Percentiles rank a stretch among this genome's conserved stretches.
Evolutionary conservation across 331 rosid species (phyloP).

Genomic region (Cydonia oblonga): DNA sequence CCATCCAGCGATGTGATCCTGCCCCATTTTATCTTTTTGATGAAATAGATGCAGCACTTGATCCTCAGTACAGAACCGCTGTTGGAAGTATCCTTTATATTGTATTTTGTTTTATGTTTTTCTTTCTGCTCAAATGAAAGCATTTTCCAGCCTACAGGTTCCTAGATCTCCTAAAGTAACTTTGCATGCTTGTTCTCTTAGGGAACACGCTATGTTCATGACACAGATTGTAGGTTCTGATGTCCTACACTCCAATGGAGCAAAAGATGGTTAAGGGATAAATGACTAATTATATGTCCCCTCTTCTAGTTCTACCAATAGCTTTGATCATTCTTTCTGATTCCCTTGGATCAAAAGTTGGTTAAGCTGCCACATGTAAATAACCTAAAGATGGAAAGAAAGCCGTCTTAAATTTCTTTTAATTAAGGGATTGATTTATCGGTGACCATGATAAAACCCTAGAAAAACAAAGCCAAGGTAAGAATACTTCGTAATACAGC

Average conservation of each 20-base stretch:
- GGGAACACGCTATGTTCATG: background rate
- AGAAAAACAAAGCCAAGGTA: background rate
- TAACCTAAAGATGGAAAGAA: background rate
- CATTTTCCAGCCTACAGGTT: background rate
- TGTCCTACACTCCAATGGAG: background rate
- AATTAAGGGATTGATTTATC: background rate
- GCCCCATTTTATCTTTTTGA: constrained; percentile 97
- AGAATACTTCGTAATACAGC: background rate
- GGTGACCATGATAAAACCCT: background rate
- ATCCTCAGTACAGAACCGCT: constrained; percentile 96
- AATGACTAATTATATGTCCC: background rate
- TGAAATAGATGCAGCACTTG: constrained; percentile 96
- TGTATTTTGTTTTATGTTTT: background rate
- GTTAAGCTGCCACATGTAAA: background rate
- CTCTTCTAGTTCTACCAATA: background rate
- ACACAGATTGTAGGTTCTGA: background rate
- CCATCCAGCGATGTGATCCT: constrained; percentile 98
- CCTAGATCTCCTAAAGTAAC: background rate
- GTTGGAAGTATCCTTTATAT: constrained; percentile 86
- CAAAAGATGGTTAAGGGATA: background rate
- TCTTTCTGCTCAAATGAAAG: background rate
- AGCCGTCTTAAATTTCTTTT: background rate
- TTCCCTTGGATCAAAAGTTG: background rate
- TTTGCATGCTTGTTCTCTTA: background rate
- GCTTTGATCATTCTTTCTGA: background rate